Percentiles rank a stretch among this genome's conserved stretches.
phyloP scores from a whole-genome alignment of 1,284 basidiomycete species.

The Ustilago xerochloae region DNA sequence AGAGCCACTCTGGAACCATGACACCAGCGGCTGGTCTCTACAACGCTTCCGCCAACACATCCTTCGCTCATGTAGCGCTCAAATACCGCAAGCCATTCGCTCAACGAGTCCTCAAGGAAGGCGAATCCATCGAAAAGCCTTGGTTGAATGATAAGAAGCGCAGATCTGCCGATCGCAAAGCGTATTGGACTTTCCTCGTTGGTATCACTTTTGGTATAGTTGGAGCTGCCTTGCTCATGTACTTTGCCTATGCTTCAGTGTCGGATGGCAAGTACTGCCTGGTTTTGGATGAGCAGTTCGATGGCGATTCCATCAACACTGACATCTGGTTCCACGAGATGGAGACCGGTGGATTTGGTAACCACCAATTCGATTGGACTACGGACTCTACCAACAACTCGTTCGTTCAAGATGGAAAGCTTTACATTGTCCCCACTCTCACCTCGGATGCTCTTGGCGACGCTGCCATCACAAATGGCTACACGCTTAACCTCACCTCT shows the following conservation, averaged over 20 bases:
- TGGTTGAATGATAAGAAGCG: slow-evolving; percentile 47
- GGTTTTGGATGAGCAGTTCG: slow-evolving; percentile 82
- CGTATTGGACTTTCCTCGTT: slow-evolving; percentile 46
- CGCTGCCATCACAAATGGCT: slow-evolving; percentile 76
- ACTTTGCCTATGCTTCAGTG: slow-evolving; percentile 33
- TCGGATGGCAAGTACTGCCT: slow-evolving; percentile 71
- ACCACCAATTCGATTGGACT: slow-evolving; percentile 88
- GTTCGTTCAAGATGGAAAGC: slow-evolving; percentile 78
- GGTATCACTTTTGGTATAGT: slow-evolving; percentile 26
- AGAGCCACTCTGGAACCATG: slow-evolving; percentile 1
- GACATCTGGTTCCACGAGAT: slow-evolving; percentile 80
- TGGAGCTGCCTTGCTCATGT: slow-evolving; percentile 29
- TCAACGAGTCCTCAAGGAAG: slow-evolving; percentile 18
- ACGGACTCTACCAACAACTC: slow-evolving; percentile 81
- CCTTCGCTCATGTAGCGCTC: slow-evolving; percentile 9
- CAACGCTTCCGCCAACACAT: slow-evolving; percentile 10
- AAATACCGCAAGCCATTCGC: slow-evolving; percentile 28
- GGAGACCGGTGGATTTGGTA: slow-evolving; percentile 87
- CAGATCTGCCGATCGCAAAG: slow-evolving; percentile 28
- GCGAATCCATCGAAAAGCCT: slow-evolving; percentile 35
- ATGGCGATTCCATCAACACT: slow-evolving; percentile 71
- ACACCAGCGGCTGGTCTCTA: slow-evolving; percentile 26
- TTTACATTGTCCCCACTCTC: slow-evolving; percentile 86
- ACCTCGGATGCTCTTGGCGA: slow-evolving; percentile 79
- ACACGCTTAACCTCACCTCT: slow-evolving; percentile 81